phyloP scores from a whole-genome alignment of 139 green algal species.

The Chloropicon primus region DNA sequence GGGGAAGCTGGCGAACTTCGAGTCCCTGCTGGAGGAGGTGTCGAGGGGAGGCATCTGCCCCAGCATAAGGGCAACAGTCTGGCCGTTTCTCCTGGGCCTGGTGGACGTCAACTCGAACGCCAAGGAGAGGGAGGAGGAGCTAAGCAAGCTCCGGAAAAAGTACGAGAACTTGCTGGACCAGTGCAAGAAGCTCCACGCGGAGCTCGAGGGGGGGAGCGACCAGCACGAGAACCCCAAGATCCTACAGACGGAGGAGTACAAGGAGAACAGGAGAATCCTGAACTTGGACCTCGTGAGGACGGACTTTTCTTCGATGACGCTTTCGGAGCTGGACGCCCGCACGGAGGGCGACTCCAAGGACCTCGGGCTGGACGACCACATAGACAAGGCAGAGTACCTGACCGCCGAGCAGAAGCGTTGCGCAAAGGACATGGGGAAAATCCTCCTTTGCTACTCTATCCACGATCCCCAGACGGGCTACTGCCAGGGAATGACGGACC shows the following conservation, averaged over 20 bases:
- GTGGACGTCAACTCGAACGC: not conserved
- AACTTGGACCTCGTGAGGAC: not conserved
- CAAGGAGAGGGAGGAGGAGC: not conserved
- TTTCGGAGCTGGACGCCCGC: not conserved
- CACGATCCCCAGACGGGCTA: conserved; percentile 2
- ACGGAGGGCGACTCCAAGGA: not conserved
- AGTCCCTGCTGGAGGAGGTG: not conserved
- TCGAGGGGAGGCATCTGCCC: not conserved
- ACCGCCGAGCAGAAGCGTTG: not conserved
- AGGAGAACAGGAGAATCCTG: not conserved
- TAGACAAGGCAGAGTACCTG: not conserved
- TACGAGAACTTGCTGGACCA: not conserved
- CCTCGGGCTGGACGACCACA: not conserved
- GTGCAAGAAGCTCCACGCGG: not conserved
- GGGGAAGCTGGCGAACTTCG: not conserved
- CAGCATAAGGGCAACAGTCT: not conserved
- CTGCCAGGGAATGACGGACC: conserved; percentile 7
- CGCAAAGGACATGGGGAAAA: not conserved
- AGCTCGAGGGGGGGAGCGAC: too few relatives aligned
- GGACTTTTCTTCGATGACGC: not conserved
- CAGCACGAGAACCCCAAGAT: not conserved
- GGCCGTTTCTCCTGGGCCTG: not conserved
- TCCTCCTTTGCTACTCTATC: not conserved
- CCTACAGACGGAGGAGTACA: not conserved
- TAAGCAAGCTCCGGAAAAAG: not conserved